Percentiles rank a stretch among this genome's conserved stretches.
These are phyloP conservation scores for Cardamine chenopodiifolia DNA, from an alignment of 345 rosid genomes.

Conservation along the genomic window DNA sequence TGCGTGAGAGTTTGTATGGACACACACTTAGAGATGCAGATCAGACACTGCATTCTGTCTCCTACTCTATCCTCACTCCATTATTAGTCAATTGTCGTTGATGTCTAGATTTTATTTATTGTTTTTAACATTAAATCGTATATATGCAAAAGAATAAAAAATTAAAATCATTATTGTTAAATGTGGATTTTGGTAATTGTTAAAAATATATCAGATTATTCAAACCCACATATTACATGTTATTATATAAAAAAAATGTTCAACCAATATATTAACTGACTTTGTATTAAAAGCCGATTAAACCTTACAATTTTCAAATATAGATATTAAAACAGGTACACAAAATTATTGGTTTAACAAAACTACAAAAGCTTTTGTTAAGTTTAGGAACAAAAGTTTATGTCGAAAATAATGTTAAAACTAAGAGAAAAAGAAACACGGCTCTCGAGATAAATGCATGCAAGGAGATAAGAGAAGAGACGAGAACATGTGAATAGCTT, in stretches of 20 bases:
- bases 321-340: neutral
- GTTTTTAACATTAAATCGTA: neutral
- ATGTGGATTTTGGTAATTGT: no score
- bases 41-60: constrained; percentile 10
- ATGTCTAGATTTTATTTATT: neutral
- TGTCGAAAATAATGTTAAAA: neutral
- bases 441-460: constrained; percentile 10
- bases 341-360: neutral
- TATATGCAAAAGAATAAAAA: no score
- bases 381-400: no score
- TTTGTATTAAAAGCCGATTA: no score
- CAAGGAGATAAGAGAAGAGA: neutral
- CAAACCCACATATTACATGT: no score
- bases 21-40: constrained; percentile 18
- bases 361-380: neutral
- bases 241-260: no score
- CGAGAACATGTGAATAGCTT: constrained; percentile 9
- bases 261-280: neutral
- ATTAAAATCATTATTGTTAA: no score
- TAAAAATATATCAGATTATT: no score
- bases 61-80: constrained; percentile 25
- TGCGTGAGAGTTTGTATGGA: constrained; percentile 37
- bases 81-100: constrained; percentile 1
- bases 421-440: neutral
- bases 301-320: neutral